Percentiles rank a stretch among this genome's conserved stretches.
phyloP scores from a whole-genome alignment of 116 monocot species.

The Phalaenopsis hybrid region DNA sequence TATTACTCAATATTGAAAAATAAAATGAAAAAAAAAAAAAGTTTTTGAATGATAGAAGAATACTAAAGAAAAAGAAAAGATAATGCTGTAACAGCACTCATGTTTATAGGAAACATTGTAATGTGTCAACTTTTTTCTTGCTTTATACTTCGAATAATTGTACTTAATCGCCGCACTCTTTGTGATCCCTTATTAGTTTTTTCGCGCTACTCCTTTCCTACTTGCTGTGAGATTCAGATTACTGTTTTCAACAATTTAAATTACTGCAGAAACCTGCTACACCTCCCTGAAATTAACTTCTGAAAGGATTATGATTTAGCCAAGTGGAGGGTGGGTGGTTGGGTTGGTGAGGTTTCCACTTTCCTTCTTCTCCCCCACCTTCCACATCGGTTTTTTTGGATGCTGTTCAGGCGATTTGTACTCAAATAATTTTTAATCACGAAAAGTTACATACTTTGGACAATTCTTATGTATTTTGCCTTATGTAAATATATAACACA shows the following conservation, averaged over 20 bases:
- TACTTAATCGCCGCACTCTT: neutral
- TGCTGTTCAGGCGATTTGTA: neutral
- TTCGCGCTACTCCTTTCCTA: neutral
- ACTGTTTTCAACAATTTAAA: neutral
- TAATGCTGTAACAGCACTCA: neutral
- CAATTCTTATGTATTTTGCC: too few species aligned
- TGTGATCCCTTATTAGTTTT: neutral
- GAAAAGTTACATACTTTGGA: too few species aligned
- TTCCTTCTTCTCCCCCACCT: neutral
- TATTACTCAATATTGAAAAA: too few species aligned
- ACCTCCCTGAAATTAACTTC: too few species aligned
- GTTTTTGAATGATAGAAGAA: too few species aligned
- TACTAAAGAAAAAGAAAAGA: too few species aligned
- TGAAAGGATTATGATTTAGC: too few species aligned
- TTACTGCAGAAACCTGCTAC: neutral
- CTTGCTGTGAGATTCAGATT: neutral
- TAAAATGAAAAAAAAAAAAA: too few species aligned
- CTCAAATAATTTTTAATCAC: neutral
- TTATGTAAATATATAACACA: too few species aligned
- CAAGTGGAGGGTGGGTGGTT: too few species aligned
- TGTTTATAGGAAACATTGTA: neutral
- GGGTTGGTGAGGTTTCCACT: neutral
- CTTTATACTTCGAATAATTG: neutral
- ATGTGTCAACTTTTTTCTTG: neutral
- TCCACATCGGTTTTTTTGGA: neutral